phyloP scores from a whole-genome alignment of 441 rosid species.

The Eruca vesicaria region DNA sequence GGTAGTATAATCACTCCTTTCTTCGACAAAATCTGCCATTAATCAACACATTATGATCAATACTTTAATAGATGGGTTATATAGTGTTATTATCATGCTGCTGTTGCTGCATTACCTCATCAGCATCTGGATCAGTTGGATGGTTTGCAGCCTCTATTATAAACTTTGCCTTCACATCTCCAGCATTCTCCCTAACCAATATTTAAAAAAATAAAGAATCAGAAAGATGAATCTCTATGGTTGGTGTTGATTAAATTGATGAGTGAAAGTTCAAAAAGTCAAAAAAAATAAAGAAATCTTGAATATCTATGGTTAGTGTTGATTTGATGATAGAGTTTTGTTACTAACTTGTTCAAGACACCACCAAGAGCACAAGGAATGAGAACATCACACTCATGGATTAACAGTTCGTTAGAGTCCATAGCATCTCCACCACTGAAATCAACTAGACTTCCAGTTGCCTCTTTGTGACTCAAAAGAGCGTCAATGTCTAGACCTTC shows the following conservation, averaged over 20 bases:
- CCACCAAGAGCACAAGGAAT: constrained; percentile 96
- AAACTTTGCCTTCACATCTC: constrained; percentile 91
- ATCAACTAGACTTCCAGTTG: constrained; percentile 54
- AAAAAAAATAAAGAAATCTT: neutral
- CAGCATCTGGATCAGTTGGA: constrained; percentile 97
- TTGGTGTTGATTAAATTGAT: neutral
- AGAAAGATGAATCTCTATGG: neutral
- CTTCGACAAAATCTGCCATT: constrained; percentile 75
- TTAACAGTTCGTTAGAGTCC: constrained; percentile 66
- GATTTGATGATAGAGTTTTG: neutral
- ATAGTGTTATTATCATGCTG: neutral
- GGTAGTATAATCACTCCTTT: constrained; percentile 89
- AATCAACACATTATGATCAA: neutral
- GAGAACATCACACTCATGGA: constrained; percentile 93
- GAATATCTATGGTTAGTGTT: neutral
- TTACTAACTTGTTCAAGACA: constrained; percentile 72
- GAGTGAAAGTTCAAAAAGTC: no score
- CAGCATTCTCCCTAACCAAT: constrained; percentile 77
- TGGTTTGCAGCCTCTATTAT: constrained; percentile 96
- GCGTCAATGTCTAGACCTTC: constrained; percentile 72
- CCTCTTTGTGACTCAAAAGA: constrained; percentile 60
- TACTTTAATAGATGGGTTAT: neutral
- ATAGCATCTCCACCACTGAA: constrained; percentile 76
- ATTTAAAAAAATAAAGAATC: neutral
- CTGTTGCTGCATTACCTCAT: constrained; percentile 56